Evolutionary conservation across 139 green algal genomes (phyloP).

Genomic region (Deuterostichococcus epilithicus): DNA sequence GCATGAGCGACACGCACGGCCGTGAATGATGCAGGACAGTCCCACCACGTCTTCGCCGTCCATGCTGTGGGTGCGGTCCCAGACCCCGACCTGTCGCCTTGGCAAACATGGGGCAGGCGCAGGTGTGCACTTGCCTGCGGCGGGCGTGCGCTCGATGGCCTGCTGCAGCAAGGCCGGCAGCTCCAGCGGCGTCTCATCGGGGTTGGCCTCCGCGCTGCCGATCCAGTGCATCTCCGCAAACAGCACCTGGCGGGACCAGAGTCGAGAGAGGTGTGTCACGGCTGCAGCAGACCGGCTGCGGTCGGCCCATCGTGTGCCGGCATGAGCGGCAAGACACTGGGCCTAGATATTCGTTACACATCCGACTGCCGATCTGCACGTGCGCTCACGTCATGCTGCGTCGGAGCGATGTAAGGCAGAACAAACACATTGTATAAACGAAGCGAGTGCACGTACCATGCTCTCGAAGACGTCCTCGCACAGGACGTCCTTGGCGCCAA

Average conservation of each 20-base stretch:
- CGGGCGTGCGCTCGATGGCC: neutral
- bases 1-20: neutral
- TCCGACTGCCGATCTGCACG: neutral
- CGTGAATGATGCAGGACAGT: neutral
- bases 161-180: constrained; percentile 50
- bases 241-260: constrained; percentile 56
- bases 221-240: constrained; percentile 79
- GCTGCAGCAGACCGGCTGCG: neutral
- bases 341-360: neutral
- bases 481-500: constrained; percentile 47
- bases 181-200: constrained; percentile 66
- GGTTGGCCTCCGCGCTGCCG: constrained; percentile 74
- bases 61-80: constrained; percentile 1
- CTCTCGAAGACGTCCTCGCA: constrained; percentile 86
- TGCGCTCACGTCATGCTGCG: neutral
- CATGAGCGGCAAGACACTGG: neutral
- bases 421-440: no score
- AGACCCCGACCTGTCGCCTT: neutral
- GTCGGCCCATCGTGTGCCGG: neutral
- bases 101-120: neutral
- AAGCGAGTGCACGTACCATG: constrained; percentile 49
- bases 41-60: neutral
- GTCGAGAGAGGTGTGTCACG: neutral
- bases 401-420: neutral
- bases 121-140: neutral